Percentiles rank a stretch among this genome's conserved stretches.
phyloP scores from a whole-genome alignment of 169 alveolate species.

The Plasmodium ovale region DNA sequence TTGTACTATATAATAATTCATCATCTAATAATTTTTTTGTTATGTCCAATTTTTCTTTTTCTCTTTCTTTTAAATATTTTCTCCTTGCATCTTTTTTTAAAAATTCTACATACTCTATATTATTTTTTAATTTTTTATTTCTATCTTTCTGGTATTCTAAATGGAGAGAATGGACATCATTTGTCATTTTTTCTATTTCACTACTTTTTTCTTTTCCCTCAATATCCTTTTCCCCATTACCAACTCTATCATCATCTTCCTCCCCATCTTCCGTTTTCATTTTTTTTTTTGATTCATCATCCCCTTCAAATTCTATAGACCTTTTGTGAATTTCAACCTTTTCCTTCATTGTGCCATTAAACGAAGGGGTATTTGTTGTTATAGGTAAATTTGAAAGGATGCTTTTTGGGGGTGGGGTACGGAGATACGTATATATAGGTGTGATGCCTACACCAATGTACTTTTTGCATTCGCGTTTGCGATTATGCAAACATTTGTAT shows the following conservation, averaged over 20 bases:
- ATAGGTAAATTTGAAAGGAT: no score
- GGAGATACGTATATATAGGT: no score
- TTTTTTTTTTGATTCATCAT: slow-evolving; percentile 70
- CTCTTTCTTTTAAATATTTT: slow-evolving; percentile 95
- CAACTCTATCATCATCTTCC: background rate
- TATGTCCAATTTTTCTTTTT: slow-evolving; percentile 92
- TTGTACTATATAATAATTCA: slow-evolving; percentile 88
- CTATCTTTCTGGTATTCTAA: slow-evolving; percentile 83
- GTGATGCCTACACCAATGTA: no score
- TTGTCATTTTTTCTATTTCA: background rate
- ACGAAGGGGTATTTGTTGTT: background rate
- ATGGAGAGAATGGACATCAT: slow-evolving; percentile 13
- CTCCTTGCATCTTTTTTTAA: slow-evolving; percentile 90
- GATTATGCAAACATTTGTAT: no score
- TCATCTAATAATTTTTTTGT: slow-evolving; percentile 94
- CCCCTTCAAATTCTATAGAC: slow-evolving; percentile 25
- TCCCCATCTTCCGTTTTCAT: slow-evolving; percentile 39
- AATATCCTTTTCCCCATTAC: background rate
- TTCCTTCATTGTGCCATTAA: slow-evolving; percentile 53
- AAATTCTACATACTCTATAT: slow-evolving; percentile 81
- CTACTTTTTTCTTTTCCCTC: background rate
- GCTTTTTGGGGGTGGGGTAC: background rate
- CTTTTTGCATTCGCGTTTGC: no score
- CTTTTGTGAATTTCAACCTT: slow-evolving; percentile 48
- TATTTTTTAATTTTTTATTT: slow-evolving; percentile 79